Evolutionary conservation across 2,329 filamentous ascomycete genomes (phyloP), one percentile per base, ranked within the genome.

Genomic region (Trichoderma hamatum): DNA sequence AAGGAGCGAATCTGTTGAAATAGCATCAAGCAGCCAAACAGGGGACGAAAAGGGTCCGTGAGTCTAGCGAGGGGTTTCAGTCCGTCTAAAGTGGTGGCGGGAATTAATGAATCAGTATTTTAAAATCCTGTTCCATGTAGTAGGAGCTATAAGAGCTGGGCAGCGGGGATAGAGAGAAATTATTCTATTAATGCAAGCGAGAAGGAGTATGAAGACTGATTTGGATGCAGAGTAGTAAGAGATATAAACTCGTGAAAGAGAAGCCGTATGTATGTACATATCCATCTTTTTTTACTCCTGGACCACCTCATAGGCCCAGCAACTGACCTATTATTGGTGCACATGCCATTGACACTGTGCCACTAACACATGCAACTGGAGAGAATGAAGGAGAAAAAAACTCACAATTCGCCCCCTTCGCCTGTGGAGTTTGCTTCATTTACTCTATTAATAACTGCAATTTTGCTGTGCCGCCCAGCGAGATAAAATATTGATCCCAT

Each of bases 381-480:
- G 3, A 32, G 16, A 21, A 34, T 36, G 10, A 24, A 5, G 16
- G 13, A 34, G 7, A 32, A 34, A 34, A 64, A 54, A 55, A 26
- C 13, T 43, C 54, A 67, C 54, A 34, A 28, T 21, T 30, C 63
- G 52, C 52, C 54, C 52, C 52, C 54, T 59, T 67, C 24, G 26
- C 54, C 59, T 56, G 63, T 67, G 63, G 63, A 67, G 63, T 67
- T 67, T 59, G 39, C 54, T 43, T 67, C 63, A 67, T 67, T 65
- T 59, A 51, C 63, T 67, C 63, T 67, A 67, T 67, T 67, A 59
- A 67, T 67, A 67, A 67, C 63, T 28, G 63, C 63, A 67, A 67
- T 58, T 46, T 59, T 58, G 52, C 63, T 59, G 34, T 43, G 52
- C 63, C 63, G 63, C 63, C 32, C 63, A 51, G 63, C 39, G 63